Percentiles rank a stretch among this genome's conserved stretches.
Evolutionary conservation across 371 early-diverging fungal species (phyloP).

Genomic region (Dichotomocladium elegans): DNA sequence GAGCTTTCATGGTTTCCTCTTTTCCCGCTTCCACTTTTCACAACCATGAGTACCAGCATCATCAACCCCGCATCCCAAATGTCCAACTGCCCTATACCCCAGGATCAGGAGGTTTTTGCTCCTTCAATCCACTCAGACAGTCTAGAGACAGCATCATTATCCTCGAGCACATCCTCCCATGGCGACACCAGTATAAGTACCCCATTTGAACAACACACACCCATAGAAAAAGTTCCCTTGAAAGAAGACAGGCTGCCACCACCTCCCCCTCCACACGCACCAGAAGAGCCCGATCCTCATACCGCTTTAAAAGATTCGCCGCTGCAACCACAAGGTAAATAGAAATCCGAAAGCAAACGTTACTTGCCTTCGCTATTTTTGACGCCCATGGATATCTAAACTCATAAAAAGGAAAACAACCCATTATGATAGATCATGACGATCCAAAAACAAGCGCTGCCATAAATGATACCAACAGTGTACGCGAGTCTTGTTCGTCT

Average conservation of each 20-base stretch:
- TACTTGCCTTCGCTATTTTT: too few species aligned
- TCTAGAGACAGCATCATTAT: too few species aligned
- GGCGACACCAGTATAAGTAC: background rate
- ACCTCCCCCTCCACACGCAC: background rate
- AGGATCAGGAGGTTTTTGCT: background rate
- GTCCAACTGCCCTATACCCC: background rate
- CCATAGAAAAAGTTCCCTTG: too few species aligned
- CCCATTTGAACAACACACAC: background rate
- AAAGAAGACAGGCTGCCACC: background rate
- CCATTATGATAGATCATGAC: background rate
- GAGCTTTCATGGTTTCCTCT: too few species aligned
- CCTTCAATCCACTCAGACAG: background rate
- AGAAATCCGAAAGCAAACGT: too few species aligned
- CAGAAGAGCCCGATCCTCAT: too few species aligned
- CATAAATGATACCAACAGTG: background rate
- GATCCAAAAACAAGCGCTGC: background rate
- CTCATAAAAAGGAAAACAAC: background rate
- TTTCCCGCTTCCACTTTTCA: background rate
- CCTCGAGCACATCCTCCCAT: background rate
- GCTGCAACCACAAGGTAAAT: too few species aligned
- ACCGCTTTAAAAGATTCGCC: too few species aligned
- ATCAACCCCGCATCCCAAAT: background rate
- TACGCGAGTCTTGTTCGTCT: too few species aligned
- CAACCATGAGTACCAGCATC: background rate
- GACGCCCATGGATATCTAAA: background rate